Base-by-base conservation (phyloP, 108 stramenopile species). In the Mayamaea pseudoterrestris region DNA sequence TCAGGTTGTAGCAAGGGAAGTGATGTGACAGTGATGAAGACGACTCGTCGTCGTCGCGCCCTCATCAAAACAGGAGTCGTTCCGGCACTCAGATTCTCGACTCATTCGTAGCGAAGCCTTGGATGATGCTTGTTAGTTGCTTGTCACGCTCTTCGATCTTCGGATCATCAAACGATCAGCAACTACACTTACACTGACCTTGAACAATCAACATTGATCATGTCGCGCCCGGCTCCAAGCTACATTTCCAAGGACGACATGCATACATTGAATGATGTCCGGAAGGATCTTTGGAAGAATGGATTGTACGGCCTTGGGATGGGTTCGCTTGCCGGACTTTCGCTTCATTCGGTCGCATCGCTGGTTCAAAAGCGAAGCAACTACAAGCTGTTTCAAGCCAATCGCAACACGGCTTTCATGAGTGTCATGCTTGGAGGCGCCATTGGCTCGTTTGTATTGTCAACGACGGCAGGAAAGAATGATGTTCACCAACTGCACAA, bases 241-340 rank as follows among this genome's bases (percentile, higher is more conserved):
- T n/a, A n/a, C 37, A 39, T 89, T 9, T 72, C 82, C 17, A 66
- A 66, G 25, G 74, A 80, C 11, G 71, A 89, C 48, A 60, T 78
- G 25, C 53, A 53, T 13, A 79, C 81, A n/a, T 30, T 89, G 21
- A 65, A 60, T 24, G 64, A 68, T 60, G 73, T 89, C 22, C 74
- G 87, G 21, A 67, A 79, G 27, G 72, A 80, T 36, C 62, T 89
- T 35, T 83, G 76, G 67, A 76, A 59, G 25, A 66, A 69, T 50
- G 70, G 73, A 6, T 50, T 89, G 14, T 50, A 64, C 2, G 87
- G 87, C 22, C 31, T 83, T 23, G 76, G 65, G 43, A 43, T 58
- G 31, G 76, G 76, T 14, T 20, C 58, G 0, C 41, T 56, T 25
- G 20, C 58, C 11, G 72, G 72, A 14, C 32, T 71, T 12, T 27